Evolutionary conservation across 2,329 filamentous ascomycete genomes (phyloP).

Genomic region (Venturia asperata): DNA sequence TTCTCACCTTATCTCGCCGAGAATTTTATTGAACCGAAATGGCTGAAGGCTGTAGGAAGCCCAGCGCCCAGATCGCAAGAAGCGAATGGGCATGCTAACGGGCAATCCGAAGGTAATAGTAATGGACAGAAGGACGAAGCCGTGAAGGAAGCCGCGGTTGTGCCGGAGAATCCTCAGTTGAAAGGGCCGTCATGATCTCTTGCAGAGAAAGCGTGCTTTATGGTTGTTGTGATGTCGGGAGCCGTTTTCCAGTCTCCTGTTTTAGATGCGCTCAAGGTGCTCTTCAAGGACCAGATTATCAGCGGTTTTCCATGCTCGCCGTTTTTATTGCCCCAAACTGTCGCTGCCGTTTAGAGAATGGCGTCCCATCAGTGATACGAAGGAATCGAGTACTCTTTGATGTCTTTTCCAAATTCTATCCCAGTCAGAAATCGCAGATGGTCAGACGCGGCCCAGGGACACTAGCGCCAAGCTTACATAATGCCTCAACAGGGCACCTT

Average conservation of each 20-base stretch:
- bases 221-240: neutral
- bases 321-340: neutral
- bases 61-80: neutral
- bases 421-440: neutral
- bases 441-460: no score
- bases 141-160: neutral
- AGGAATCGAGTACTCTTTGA: neutral
- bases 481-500: no score
- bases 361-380: neutral
- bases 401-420: neutral
- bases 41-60: conserved; percentile 30
- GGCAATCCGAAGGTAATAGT: neutral
- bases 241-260: neutral
- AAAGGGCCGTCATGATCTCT: neutral
- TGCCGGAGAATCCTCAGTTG: neutral
- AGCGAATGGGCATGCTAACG: neutral
- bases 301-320: neutral
- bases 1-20: conserved; percentile 34
- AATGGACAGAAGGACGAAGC: neutral
- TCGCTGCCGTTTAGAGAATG: neutral
- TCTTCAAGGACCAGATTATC: neutral
- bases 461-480: no score
- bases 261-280: neutral
- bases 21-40: conserved; percentile 39
- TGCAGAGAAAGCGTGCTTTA: neutral